Conservation (phyloP, 2,329 filamentous ascomycete genomes). For the Hirsutella thompsonii region DNA sequence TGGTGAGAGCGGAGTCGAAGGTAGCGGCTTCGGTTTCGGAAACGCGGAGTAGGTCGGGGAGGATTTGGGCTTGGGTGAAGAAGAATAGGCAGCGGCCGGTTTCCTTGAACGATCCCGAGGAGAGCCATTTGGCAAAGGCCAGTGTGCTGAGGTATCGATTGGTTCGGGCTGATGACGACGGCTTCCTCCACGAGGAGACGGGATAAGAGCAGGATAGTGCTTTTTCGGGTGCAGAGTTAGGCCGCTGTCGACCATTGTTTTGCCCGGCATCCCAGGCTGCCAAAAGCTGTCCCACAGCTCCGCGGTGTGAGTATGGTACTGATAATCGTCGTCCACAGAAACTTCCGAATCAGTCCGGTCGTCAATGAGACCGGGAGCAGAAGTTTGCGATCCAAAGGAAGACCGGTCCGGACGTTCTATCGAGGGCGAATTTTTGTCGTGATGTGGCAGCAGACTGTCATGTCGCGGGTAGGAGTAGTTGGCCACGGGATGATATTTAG, state of each 20-base stretch:
- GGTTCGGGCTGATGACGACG: constrained; percentile 11
- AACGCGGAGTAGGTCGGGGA: constrained; percentile 27
- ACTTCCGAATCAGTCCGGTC: constrained; percentile 36
- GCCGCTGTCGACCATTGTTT: constrained; percentile 4
- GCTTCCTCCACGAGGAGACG: constrained; percentile 11
- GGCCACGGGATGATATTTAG: constrained; percentile 24
- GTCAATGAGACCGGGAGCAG: constrained; percentile 35
- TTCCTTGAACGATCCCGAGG: constrained; percentile 4
- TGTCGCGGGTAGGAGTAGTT: constrained; percentile 27
- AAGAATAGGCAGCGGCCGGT: constrained; percentile 1
- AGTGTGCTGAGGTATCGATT: constrained; percentile 6
- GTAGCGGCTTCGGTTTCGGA: constrained; percentile 18
- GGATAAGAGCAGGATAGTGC: constrained; percentile 18
- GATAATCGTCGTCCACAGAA: constrained; percentile 37
- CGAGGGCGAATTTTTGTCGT: neutral
- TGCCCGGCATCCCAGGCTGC: constrained; percentile 10
- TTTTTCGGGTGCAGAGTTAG: constrained; percentile 9
- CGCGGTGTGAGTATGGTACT: constrained; percentile 29
- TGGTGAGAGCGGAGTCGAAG: neutral
- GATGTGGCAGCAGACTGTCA: constrained; percentile 8
- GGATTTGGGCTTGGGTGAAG: constrained; percentile 10
- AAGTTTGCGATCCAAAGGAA: constrained; percentile 32
- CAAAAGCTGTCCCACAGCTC: constrained; percentile 42
- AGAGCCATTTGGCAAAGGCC: constrained; percentile 14
- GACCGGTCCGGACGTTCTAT: constrained; percentile 16